Conservation (phyloP, 352 stramenopile species). For the Phytophthora megakarya region DNA sequence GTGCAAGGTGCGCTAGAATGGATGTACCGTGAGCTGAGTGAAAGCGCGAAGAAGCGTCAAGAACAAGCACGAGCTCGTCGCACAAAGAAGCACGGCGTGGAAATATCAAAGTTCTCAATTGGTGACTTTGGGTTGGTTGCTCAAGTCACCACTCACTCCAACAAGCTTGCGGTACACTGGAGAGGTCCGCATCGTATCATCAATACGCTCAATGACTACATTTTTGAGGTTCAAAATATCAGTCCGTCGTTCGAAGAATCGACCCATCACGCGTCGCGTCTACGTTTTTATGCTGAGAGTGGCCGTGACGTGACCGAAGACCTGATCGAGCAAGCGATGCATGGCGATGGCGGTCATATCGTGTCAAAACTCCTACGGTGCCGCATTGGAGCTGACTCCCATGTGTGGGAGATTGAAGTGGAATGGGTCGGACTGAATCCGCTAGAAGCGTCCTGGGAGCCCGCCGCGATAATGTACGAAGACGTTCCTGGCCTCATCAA, state of each 20-base stretch:
- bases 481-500: too few relatives aligned
- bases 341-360: conserved; percentile 7
- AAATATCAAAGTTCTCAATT: background rate
- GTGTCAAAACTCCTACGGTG: background rate
- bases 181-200: background rate
- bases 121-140: background rate
- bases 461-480: background rate
- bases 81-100: background rate
- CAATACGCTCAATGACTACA: too few relatives aligned
- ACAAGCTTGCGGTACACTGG: background rate
- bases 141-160: background rate
- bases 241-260: too few relatives aligned
- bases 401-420: conserved; percentile 2
- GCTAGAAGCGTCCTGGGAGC: conserved; percentile 1
- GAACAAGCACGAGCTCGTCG: background rate
- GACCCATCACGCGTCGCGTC: too few relatives aligned
- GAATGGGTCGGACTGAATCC: conserved; percentile 4
- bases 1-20: too few relatives aligned
- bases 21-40: too few relatives aligned
- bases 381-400: background rate
- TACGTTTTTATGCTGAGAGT: too few relatives aligned
- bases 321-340: too few relatives aligned
- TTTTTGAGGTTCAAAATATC: too few relatives aligned
- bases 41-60: too few relatives aligned
- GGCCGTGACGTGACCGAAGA: too few relatives aligned